phyloP scores from a whole-genome alignment of 768 basidiomycete genomes.

The Tulasnella sp. region DNA sequence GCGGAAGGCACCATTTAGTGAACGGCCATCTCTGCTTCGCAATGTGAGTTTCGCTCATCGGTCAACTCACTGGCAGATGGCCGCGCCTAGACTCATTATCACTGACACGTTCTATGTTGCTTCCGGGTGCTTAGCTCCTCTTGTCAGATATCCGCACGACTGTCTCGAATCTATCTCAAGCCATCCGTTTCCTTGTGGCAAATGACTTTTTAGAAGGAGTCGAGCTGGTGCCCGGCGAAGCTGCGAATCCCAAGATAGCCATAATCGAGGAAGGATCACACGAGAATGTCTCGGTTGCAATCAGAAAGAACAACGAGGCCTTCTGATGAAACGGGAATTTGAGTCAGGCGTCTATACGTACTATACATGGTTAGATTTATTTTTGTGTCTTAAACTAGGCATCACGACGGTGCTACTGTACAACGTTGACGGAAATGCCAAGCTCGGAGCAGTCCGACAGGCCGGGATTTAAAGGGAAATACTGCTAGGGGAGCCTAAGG shows the following conservation, averaged over 20 bases:
- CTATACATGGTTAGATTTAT: background rate
- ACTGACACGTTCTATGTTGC: background rate
- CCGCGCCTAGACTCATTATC: background rate
- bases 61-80: too few species aligned
- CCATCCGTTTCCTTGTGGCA: constrained; percentile 82
- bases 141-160: constrained; percentile 83
- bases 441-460: background rate
- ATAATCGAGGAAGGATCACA: constrained; percentile 40
- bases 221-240: constrained; percentile 76
- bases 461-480: background rate
- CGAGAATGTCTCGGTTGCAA: background rate
- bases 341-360: background rate
- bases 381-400: background rate
- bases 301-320: background rate
- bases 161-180: constrained; percentile 87
- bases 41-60: constrained; percentile 53
- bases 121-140: constrained; percentile 54
- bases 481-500: background rate
- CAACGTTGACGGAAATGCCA: background rate
- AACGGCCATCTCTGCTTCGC: constrained; percentile 67
- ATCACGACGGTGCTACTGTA: background rate
- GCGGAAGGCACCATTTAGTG: constrained; percentile 57
- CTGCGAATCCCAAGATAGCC: constrained; percentile 57
- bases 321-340: background rate
- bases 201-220: constrained; percentile 82